Evolutionary conservation across 768 basidiomycete species (phyloP), one percentile per base, ranked within the genome.

Genomic region (Hygrocybe punicea): DNA sequence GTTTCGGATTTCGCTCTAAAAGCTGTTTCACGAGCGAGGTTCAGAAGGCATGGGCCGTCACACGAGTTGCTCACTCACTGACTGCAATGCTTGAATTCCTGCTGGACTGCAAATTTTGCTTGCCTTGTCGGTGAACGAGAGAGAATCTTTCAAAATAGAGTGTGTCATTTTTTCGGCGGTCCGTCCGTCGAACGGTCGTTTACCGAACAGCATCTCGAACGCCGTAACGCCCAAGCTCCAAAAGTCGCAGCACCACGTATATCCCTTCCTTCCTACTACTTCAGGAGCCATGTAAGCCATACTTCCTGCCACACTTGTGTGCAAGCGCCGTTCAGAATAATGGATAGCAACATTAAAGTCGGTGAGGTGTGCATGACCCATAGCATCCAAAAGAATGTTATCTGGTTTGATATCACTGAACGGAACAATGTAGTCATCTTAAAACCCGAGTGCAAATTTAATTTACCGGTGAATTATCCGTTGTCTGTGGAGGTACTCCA

Each of bases 261-360:
- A 99, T 14, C 97, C 97, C 66, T 85, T 87, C 66, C 90, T 87
- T 51, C 83, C 84, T 44, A 98, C 80, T n/a, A 99, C 89, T 71
- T 99, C 60, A 24, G 58, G 55, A 6, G 56, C 55, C 97, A 99
- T 99, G 75, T 99, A 99, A 0, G 97, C 96, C 93, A 99, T 95
- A 66, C 91, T 94, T 3, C 97, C 97, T 6, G 97, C 96, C 14
- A 99, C 90, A 58, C 91, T 93, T 0, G 91, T 93, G 71, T 98
- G 87, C 59, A 89, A 66, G 35, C 95, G 83, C 52, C 87, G 81
- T 58, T 92, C 90, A 10, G 95, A 96, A 69, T 93, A 98, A 71
- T 98, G 96, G 7, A 98, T 96, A 21, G 96, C 97, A 62, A 99
- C 94, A 67, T 99, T 99, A 77, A 99, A 97, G 74, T 99, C 97